Conservation (phyloP, 768 basidiomycete species). For the Leccinum arenicola region DNA sequence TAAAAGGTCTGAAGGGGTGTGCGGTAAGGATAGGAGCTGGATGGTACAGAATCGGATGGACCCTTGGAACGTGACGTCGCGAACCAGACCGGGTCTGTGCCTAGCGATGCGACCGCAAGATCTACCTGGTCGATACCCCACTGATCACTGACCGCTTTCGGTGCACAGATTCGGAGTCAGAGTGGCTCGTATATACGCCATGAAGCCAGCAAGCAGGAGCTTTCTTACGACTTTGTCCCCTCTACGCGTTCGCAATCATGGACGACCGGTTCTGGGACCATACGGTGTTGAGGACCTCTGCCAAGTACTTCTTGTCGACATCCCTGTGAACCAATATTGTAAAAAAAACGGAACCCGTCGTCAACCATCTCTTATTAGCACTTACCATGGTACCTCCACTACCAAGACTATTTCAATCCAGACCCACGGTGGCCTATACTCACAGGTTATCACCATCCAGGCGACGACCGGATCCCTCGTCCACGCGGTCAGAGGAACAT, state of each 20-base stretch:
- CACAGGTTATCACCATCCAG: background rate
- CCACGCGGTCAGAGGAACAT: too few species aligned
- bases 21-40: background rate
- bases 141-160: background rate
- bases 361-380: background rate
- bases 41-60: background rate
- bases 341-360: background rate
- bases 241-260: background rate
- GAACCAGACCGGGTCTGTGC: slow-evolving; percentile 4
- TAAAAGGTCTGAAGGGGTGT: background rate
- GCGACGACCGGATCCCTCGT: too few species aligned
- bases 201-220: background rate
- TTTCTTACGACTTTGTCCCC: background rate
- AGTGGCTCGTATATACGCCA: background rate
- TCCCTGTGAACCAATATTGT: background rate
- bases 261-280: slow-evolving; percentile 1
- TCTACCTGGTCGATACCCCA: background rate
- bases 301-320: background rate
- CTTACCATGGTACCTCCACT: background rate
- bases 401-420: background rate
- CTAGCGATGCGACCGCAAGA: background rate
- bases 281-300: background rate
- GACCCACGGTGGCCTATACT: background rate
- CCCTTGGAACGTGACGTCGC: background rate
- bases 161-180: background rate